Evolutionary conservation across 2,329 filamentous ascomycete species (phyloP).

Genomic region (Aureobasidium melanogenum): DNA sequence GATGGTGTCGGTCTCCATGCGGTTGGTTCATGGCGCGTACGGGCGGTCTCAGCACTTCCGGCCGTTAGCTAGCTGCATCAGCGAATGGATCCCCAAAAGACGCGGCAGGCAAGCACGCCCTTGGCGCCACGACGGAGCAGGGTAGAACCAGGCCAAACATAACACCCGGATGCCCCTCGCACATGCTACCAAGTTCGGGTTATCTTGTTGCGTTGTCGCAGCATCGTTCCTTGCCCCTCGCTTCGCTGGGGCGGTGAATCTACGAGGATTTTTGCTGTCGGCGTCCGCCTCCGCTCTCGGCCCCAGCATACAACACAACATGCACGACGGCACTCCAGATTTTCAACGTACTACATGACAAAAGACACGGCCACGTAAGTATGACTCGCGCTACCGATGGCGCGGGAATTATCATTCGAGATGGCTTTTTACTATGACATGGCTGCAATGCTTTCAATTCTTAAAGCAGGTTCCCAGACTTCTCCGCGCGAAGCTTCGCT

Average conservation of each 20-base stretch:
- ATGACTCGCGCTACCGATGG: neutral
- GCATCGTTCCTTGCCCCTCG: neutral
- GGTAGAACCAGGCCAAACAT: neutral
- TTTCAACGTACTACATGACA: neutral
- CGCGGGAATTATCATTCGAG: no score
- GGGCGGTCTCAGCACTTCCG: neutral
- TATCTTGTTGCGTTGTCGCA: neutral
- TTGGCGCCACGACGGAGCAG: neutral
- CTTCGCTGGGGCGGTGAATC: neutral
- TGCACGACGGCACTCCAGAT: neutral
- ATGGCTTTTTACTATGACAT: neutral
- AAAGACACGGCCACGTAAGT: neutral
- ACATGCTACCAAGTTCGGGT: neutral
- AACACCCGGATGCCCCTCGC: neutral
- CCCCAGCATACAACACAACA: neutral
- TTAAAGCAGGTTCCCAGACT: neutral
- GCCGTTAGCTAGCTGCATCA: slow-evolving; percentile 9
- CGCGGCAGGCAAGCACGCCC: neutral
- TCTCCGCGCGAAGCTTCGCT: neutral
- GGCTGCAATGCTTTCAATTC: neutral
- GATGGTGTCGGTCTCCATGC: neutral
- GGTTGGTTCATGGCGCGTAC: neutral
- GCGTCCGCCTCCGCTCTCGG: neutral
- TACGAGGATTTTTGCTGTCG: neutral
- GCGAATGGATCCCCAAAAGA: neutral